These are phyloP conservation scores for Populus tomentosa DNA, from an alignment of 441 rosid genomes.

Conservation along the genomic window DNA sequence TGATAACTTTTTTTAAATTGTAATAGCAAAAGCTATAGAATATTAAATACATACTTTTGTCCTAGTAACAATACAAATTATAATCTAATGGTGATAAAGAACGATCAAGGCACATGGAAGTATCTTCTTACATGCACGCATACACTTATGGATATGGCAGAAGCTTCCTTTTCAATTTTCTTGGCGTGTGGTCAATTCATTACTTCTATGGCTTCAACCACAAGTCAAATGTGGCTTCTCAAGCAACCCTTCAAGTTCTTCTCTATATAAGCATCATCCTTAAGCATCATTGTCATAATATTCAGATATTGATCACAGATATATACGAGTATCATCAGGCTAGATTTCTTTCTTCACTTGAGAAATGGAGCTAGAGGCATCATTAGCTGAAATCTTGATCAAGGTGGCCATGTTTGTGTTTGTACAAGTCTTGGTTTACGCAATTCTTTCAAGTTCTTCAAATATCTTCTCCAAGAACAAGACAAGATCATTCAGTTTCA, in stretches of 20 bases:
- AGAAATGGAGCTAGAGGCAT: conserved; percentile 3
- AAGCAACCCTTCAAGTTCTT: neutral
- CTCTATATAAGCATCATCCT: neutral
- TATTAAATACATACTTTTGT: no score
- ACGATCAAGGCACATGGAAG: no score
- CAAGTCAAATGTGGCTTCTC: conserved; percentile 7
- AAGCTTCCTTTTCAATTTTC: neutral
- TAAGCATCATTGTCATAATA: neutral
- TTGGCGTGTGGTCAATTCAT: conserved; percentile 13
- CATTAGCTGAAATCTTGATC: conserved; percentile 19
- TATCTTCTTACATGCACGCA: neutral
- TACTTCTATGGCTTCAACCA: conserved; percentile 9
- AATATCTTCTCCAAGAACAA: conserved; percentile 34
- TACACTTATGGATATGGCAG: neutral
- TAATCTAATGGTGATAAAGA: no score
- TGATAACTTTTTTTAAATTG: no score
- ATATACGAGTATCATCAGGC: neutral
- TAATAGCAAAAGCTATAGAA: no score
- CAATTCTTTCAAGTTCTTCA: conserved; percentile 38
- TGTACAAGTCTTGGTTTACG: conserved; percentile 39
- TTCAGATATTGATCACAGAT: neutral
- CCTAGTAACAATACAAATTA: no score
- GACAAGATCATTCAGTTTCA: conserved; percentile 35
- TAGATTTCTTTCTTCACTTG: neutral
- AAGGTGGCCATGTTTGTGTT: conserved; percentile 30